Base-by-base conservation (phyloP, 2,329 filamentous ascomycete species). In the Fusarium sp. region DNA sequence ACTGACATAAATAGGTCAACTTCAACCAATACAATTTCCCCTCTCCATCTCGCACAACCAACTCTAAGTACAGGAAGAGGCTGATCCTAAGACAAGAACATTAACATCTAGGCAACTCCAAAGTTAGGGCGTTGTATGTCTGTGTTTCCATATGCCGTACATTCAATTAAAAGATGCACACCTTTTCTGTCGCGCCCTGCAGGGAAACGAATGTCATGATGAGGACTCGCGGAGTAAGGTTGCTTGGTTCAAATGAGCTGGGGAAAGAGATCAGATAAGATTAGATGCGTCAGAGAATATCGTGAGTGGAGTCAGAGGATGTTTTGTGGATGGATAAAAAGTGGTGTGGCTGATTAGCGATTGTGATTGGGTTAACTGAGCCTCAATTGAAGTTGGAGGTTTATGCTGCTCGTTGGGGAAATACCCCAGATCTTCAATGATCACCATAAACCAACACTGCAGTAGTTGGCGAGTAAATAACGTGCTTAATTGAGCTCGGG, bases 211-310 rank as follows among this genome's bases (percentile, higher is more conserved):
- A 26, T 6, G 12, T 15, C 30, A 26, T 34, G 34, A 18, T 2
- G 7, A 34, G 17, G 17, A 34, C 18, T 14, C 20, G 6, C 12
- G 22, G 30, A 20, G 24, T 7, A 20, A 28, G 44, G 15, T 10
- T 13, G 48, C 5, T 10, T 14, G 28, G 22, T 18, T 20, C 22
- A 48, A 45, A 62, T 54, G 36, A 5, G n/a, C n/a, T 34, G 30
- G n/a, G 11, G 6, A 6, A 11, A 32, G 2, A 24, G 48, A 74
- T 74, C 71, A 68, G 71, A 74, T 74, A 74, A 74, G 71, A 74
- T 72, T 64, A 45, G 36, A 47, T 30, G 24, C 12, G 13, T 6
- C 26, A 41, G 28, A 28, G 36, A 59, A 18, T 8, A 26, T 52
- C n/a, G 24, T 13, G 18, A 24, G 58, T 72, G 58, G 70, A 67